These are phyloP conservation scores for Skeletonema menzelii DNA, from an alignment of 108 stramenopile genomes.

Conservation along the genomic window DNA sequence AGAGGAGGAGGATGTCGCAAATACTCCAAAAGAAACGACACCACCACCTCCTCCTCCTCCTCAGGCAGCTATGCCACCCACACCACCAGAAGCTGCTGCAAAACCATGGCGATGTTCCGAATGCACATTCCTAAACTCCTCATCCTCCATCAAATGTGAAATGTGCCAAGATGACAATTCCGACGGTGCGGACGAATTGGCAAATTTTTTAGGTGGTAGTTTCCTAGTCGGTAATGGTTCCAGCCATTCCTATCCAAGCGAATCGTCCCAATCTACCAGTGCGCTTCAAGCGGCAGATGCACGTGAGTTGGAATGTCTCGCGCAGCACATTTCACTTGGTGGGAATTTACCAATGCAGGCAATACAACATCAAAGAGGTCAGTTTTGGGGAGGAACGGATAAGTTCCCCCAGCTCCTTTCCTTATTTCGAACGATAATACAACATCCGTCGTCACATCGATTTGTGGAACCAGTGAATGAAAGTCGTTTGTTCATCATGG, in stretches of 20 bases:
- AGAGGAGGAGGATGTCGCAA: not conserved
- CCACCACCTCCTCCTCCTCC: not conserved
- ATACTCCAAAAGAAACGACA: not conserved
- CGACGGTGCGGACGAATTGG: slow-evolving; percentile 31
- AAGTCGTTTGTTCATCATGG: slow-evolving; percentile 26
- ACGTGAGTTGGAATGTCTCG: slow-evolving; percentile 19
- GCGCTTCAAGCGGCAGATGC: slow-evolving; percentile 14
- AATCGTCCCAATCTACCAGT: not conserved
- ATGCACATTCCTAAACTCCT: slow-evolving; percentile 39
- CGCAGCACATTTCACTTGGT: slow-evolving; percentile 2
- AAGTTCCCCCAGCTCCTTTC: slow-evolving; percentile 21
- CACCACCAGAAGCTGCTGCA: not conserved
- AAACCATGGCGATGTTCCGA: slow-evolving; percentile 38
- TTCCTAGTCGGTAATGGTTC: not conserved
- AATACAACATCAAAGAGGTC: not conserved
- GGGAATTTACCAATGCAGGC: slow-evolving; percentile 16
- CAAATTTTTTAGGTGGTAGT: slow-evolving; percentile 31
- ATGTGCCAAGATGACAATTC: slow-evolving; percentile 52
- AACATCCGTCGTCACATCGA: slow-evolving; percentile 32
- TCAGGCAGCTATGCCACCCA: not conserved
- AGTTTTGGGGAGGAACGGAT: slow-evolving; percentile 12
- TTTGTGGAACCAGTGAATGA: slow-evolving; percentile 60
- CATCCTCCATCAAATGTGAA: slow-evolving; percentile 9
- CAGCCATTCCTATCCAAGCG: slow-evolving; percentile 6
- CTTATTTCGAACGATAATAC: slow-evolving; percentile 48